phyloP scores from a whole-genome alignment of 768 basidiomycete genomes.

The Cystobasidium ongulense region DNA sequence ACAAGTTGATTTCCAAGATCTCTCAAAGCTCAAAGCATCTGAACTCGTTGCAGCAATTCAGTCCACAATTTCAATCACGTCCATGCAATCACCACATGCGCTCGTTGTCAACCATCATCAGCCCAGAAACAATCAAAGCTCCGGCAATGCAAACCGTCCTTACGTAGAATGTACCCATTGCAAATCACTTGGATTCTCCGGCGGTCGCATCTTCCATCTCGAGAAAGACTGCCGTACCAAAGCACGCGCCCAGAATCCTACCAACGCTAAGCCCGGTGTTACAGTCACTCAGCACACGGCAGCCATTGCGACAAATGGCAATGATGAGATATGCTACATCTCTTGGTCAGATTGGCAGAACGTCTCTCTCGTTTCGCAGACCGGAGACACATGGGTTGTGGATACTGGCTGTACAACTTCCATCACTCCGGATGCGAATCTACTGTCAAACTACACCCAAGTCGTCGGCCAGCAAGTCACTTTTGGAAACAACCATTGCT shows the following conservation, averaged over 20 bases:
- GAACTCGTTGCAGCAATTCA: not conserved
- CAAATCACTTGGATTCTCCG: not conserved
- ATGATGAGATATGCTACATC: not conserved
- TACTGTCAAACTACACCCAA: not conserved
- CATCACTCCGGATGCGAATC: not conserved
- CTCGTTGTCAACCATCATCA: not conserved
- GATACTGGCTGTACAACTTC: conserved; percentile 20
- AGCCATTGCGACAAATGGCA: not conserved
- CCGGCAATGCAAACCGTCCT: no score
- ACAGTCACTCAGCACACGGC: not conserved
- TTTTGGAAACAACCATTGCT: conserved; percentile 11
- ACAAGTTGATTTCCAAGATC: not conserved
- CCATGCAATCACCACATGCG: conserved; percentile 3
- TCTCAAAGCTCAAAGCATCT: not conserved
- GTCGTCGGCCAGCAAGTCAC: not conserved
- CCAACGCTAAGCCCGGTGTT: not conserved
- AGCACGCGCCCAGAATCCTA: not conserved
- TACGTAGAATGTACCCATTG: not conserved
- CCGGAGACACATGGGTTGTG: not conserved
- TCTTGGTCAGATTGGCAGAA: not conserved
- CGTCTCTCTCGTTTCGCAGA: not conserved
- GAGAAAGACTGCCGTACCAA: conserved; percentile 13
- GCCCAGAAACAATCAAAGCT: no score
- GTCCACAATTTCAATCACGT: not conserved
- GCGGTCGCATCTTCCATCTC: conserved; percentile 10